Conservation (phyloP, 306 rosid species). For the Vigna angularis region DNA sequence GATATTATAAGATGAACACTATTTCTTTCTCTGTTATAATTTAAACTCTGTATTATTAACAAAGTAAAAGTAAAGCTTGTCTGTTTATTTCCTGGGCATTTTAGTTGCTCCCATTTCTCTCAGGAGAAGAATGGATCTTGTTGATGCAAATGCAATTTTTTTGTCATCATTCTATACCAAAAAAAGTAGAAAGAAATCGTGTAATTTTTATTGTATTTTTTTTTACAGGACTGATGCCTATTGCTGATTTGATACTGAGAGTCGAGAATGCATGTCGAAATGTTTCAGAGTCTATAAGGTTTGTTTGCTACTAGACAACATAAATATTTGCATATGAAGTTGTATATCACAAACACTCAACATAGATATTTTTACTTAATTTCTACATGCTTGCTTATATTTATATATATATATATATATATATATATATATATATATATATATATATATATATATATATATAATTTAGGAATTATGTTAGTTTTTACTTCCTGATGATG, state of each 20-base stretch:
- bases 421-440: no score
- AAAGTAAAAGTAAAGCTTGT: neutral
- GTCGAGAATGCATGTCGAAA: slow-evolving; percentile 79
- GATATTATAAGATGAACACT: slow-evolving; percentile 11
- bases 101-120: slow-evolving; percentile 15
- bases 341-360: slow-evolving; percentile 35
- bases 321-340: neutral
- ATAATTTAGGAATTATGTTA: neutral
- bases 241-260: slow-evolving; percentile 80
- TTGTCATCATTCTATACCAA: neutral
- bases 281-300: slow-evolving; percentile 88
- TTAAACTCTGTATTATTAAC: neutral
- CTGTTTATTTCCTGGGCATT: slow-evolving; percentile 30
- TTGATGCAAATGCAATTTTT: slow-evolving; percentile 9
- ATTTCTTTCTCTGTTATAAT: slow-evolving; percentile 8
- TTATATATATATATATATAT: no score
- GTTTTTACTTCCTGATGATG: neutral
- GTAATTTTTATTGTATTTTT: slow-evolving; percentile 13
- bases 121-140: slow-evolving; percentile 16
- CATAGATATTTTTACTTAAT: neutral
- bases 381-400: neutral
- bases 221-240: slow-evolving; percentile 75
- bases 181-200: neutral
- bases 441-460: neutral
- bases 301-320: slow-evolving; percentile 37